A percentile compares a stretch with the other conserved stretches of the same genome.
Conservation (phyloP, 805 yeast species). For the Teunomyces stri region DNA sequence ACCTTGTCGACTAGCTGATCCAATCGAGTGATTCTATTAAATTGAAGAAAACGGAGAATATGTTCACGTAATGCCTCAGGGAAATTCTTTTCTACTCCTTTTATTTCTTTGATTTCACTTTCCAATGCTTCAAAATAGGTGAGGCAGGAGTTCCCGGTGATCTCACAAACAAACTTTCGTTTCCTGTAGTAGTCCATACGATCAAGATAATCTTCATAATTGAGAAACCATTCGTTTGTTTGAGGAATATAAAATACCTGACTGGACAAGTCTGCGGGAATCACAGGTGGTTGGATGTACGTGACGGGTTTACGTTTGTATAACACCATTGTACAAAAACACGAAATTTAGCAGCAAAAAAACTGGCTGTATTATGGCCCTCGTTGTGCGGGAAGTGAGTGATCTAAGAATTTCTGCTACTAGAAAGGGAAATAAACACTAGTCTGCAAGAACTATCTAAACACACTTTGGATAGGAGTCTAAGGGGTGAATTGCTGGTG, state of each 20-base stretch:
- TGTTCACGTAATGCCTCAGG: constrained; percentile 94
- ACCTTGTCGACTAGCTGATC: constrained; percentile 88
- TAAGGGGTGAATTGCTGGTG: neutral
- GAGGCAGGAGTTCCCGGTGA: constrained; percentile 88
- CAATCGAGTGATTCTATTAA: constrained; percentile 74
- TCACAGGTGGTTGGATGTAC: constrained; percentile 52
- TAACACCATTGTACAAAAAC: constrained; percentile 53
- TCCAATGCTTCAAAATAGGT: constrained; percentile 87
- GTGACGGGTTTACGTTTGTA: constrained; percentile 72
- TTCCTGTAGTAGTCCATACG: constrained; percentile 70
- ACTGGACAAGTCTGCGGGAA: constrained; percentile 54
- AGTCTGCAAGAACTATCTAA: neutral
- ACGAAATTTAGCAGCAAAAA: constrained; percentile 3
- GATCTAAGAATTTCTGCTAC: neutral
- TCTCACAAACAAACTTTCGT: constrained; percentile 89
- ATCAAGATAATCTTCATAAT: constrained; percentile 71
- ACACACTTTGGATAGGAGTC: neutral
- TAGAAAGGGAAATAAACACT: neutral
- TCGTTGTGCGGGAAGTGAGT: neutral
- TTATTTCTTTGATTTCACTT: constrained; percentile 58
- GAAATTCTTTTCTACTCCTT: constrained; percentile 71
- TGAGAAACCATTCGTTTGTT: constrained; percentile 84
- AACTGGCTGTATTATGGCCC: neutral
- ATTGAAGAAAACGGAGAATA: constrained; percentile 79
- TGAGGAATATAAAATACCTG: constrained; percentile 80